Evolutionary conservation across 768 basidiomycete genomes (phyloP).

Genomic region (Multifurca ochricompacta): DNA sequence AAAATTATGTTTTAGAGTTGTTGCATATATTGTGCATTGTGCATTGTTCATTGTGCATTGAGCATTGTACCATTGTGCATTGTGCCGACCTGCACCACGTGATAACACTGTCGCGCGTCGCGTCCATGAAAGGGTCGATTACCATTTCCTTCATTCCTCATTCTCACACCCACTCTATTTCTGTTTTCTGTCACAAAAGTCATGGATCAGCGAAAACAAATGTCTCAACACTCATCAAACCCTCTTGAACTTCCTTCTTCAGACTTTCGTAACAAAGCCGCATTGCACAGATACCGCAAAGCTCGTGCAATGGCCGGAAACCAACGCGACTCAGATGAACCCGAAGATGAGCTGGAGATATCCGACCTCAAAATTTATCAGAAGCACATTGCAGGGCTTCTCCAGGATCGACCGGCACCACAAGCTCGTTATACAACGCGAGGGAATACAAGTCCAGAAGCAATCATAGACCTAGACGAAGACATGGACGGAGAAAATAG

Average conservation of each 20-base stretch:
- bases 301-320: conserved; percentile 28
- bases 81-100: conserved; percentile 5
- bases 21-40: no score
- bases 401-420: conserved; percentile 25
- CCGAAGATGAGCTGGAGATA: conserved; percentile 31
- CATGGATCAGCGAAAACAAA: conserved; percentile 34
- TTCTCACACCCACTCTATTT: background rate
- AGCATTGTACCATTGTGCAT: no score
- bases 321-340: conserved; percentile 44
- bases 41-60: no score
- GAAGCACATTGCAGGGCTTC: conserved; percentile 40
- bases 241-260: conserved; percentile 63
- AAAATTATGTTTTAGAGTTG: no score
- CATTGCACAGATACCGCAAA: conserved; percentile 33
- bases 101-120: conserved; percentile 2
- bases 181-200: background rate
- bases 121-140: background rate
- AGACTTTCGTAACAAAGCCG: conserved; percentile 43
- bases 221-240: conserved; percentile 70
- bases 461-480: conserved; percentile 42
- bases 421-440: conserved; percentile 10
- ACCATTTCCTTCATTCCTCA: background rate
- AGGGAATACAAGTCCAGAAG: conserved; percentile 11
- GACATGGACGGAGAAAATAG: conserved; percentile 32
- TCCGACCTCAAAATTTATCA: conserved; percentile 43